phyloP scores from a whole-genome alignment of 1,284 basidiomycete species.

The Polyporus tsugae region DNA sequence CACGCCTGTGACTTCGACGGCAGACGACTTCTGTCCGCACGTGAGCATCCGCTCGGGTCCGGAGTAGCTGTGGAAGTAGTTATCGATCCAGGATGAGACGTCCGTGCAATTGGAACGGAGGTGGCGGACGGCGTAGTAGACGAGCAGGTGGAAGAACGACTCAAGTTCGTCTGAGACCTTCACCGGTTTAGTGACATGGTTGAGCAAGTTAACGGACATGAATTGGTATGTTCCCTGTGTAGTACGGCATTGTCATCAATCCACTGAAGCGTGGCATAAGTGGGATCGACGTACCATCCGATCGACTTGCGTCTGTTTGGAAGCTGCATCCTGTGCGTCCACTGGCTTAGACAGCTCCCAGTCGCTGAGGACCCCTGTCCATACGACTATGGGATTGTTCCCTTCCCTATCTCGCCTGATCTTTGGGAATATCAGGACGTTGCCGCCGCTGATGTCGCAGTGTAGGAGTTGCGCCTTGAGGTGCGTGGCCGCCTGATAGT shows the following conservation, averaged over 20 bases:
- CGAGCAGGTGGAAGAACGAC: conserved; percentile 24
- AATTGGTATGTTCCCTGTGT: conserved; percentile 24
- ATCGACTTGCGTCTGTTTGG: not conserved
- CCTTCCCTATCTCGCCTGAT: not conserved
- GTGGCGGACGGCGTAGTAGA: conserved; percentile 16
- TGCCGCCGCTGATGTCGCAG: conserved; percentile 25
- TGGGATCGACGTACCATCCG: not conserved
- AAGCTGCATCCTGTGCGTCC: too few relatives aligned
- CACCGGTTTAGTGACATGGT: not conserved
- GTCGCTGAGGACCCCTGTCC: conserved; percentile 20
- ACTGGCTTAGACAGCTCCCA: conserved; percentile 23
- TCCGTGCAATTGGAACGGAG: conserved; percentile 13
- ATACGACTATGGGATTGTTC: not conserved
- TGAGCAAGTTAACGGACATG: not conserved
- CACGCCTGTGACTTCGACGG: not conserved
- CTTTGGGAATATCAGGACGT: conserved; percentile 19
- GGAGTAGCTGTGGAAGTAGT: conserved; percentile 17
- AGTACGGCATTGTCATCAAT: too few relatives aligned
- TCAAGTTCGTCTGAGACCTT: conserved; percentile 24
- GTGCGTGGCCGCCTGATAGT: not conserved
- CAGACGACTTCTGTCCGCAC: not conserved
- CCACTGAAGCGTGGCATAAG: too few relatives aligned
- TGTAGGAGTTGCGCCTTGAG: conserved; percentile 10
- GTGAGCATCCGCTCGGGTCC: not conserved
- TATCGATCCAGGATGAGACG: conserved; percentile 6